Evolutionary conservation across 2,329 filamentous ascomycete species (phyloP).

Genomic region (Aspergillus vadensis): DNA sequence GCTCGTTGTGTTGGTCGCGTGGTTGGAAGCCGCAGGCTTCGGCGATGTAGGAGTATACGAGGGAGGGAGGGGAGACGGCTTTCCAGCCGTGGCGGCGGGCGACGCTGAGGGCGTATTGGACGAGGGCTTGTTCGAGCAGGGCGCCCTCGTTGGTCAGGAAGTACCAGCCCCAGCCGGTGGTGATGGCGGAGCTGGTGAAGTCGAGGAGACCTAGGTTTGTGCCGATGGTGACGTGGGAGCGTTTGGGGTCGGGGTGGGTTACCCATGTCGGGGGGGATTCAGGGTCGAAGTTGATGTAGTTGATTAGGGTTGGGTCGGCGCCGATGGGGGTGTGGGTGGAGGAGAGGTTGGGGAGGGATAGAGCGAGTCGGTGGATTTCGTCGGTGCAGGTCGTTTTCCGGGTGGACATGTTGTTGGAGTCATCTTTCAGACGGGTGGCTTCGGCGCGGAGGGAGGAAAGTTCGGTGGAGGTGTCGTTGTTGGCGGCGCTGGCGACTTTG

Average conservation of each 20-base stretch:
- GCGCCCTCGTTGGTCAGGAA: slow-evolving; percentile 90
- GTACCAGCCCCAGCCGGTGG: slow-evolving; percentile 97
- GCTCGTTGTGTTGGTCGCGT: slow-evolving; percentile 84
- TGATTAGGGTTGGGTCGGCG: slow-evolving; percentile 64
- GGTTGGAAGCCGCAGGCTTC: slow-evolving; percentile 93
- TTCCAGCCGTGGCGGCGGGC: slow-evolving; percentile 76
- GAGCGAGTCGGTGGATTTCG: slow-evolving; percentile 74
- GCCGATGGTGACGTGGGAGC: slow-evolving; percentile 85
- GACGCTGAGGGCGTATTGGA: slow-evolving; percentile 79
- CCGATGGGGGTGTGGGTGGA: slow-evolving; percentile 73
- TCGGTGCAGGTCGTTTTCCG: slow-evolving; percentile 41
- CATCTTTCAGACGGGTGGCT: slow-evolving; percentile 43
- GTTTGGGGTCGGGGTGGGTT: slow-evolving; percentile 29
- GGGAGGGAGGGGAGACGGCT: slow-evolving; percentile 77
- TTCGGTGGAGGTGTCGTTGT: slow-evolving; percentile 17
- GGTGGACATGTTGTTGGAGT: slow-evolving; percentile 34
- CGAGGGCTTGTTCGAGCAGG: slow-evolving; percentile 88
- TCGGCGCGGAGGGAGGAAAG: slow-evolving; percentile 37
- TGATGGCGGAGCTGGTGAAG: slow-evolving; percentile 77
- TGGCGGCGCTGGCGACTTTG: slow-evolving; percentile 31
- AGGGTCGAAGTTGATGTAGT: slow-evolving; percentile 76
- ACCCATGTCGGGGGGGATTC: slow-evolving; percentile 41
- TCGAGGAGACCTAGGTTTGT: slow-evolving; percentile 85
- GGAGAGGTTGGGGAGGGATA: slow-evolving; percentile 84
- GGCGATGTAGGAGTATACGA: slow-evolving; percentile 91